Conservation (phyloP, 1,284 basidiomycete genomes). For the Puccinia hordei region DNA sequence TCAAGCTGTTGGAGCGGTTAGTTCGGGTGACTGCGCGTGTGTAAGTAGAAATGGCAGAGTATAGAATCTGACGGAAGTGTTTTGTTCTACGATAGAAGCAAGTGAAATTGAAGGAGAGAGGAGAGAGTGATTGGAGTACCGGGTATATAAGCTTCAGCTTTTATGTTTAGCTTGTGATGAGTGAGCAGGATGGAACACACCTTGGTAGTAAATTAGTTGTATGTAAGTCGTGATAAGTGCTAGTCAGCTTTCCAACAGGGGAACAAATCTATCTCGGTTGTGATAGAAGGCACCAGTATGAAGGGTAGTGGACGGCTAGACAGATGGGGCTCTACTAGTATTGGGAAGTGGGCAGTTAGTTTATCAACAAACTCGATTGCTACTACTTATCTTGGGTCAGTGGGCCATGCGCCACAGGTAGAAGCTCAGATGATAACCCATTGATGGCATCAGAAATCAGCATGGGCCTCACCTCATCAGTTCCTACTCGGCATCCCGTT, state of each 20-base stretch:
- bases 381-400: background rate
- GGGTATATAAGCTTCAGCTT: slow-evolving; percentile 13
- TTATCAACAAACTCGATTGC: no score
- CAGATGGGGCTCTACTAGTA: background rate
- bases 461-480: background rate
- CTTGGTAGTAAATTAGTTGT: background rate
- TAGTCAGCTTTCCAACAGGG: slow-evolving; percentile 18
- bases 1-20: background rate
- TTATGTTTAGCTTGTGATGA: background rate
- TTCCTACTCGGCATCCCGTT: background rate
- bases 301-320: background rate
- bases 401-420: background rate
- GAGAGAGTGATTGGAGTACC: background rate
- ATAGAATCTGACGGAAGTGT: background rate
- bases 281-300: background rate
- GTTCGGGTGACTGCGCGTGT: background rate
- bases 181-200: slow-evolving; percentile 1
- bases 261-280: background rate
- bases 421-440: background rate
- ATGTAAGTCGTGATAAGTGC: background rate
- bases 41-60: background rate
- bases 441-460: background rate
- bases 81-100: background rate
- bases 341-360: no score
- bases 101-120: background rate